Evolutionary conservation across 2,329 filamentous ascomycete genomes (phyloP).

Genomic region (Ophiostoma tasmaniense): DNA sequence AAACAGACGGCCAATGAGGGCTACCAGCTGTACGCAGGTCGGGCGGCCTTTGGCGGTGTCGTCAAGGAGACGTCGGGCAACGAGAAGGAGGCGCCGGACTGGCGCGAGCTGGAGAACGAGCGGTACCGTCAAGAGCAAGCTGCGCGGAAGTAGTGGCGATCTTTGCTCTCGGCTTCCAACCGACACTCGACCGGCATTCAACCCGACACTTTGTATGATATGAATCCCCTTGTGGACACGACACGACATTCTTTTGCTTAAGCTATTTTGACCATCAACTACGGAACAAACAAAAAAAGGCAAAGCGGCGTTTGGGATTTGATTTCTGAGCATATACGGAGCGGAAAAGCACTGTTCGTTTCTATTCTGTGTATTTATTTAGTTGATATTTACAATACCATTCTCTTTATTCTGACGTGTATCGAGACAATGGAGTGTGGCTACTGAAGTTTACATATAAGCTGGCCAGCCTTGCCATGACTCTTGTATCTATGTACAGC

Average conservation of each 20-base stretch:
- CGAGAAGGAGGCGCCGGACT: constrained; percentile 52
- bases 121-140: constrained; percentile 35
- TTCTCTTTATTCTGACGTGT: not conserved
- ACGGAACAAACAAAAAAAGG: not conserved
- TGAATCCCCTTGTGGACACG: not conserved
- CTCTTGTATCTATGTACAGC: too few species aligned
- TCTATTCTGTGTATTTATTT: not conserved
- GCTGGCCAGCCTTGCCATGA: too few species aligned
- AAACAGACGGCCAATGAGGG: constrained; percentile 26
- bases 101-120: constrained; percentile 58
- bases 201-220: not conserved
- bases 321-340: not conserved
- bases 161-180: too few species aligned
- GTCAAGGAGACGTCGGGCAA: constrained; percentile 60
- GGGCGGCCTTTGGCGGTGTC: constrained; percentile 57
- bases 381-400: not conserved
- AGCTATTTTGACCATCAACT: not conserved
- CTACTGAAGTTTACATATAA: too few species aligned
- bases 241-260: not conserved
- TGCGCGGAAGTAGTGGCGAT: not conserved
- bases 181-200: too few species aligned
- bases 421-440: not conserved
- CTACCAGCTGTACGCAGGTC: constrained; percentile 72
- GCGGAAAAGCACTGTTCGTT: not conserved
- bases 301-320: not conserved